These are phyloP conservation scores for Gaeumannomyces sp. DNA, from an alignment of 2,329 filamentous ascomycete genomes.

Conservation along the genomic window DNA sequence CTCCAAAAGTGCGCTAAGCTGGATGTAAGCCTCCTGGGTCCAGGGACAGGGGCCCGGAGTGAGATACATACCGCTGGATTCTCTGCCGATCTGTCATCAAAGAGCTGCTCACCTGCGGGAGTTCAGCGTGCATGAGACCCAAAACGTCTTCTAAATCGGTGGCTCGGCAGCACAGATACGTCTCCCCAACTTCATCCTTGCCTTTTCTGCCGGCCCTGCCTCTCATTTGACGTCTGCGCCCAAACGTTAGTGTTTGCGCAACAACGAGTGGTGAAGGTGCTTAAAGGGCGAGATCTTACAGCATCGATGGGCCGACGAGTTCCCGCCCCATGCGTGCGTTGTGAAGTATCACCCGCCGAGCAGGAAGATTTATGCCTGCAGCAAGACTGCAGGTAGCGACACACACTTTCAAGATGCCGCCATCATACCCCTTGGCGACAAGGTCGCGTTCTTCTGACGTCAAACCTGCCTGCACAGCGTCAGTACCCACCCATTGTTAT, in stretches of 20 bases:
- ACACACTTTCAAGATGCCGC: slow-evolving; percentile 60
- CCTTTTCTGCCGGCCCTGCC: slow-evolving; percentile 72
- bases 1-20: slow-evolving; percentile 63
- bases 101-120: slow-evolving; percentile 64
- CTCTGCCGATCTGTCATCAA: slow-evolving; percentile 39
- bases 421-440: slow-evolving; percentile 64
- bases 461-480: slow-evolving; percentile 49
- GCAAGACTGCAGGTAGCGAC: slow-evolving; percentile 74
- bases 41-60: background rate
- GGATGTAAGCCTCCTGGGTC: slow-evolving; percentile 44
- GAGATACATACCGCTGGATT: slow-evolving; percentile 24
- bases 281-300: slow-evolving; percentile 27
- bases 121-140: slow-evolving; percentile 64
- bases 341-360: slow-evolving; percentile 68
- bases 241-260: background rate
- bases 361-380: slow-evolving; percentile 74
- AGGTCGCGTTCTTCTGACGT: slow-evolving; percentile 71
- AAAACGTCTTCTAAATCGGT: slow-evolving; percentile 63
- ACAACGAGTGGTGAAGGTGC: background rate
- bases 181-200: slow-evolving; percentile 71
- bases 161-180: slow-evolving; percentile 67
- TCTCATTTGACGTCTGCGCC: slow-evolving; percentile 60
- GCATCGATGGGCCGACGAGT: slow-evolving; percentile 70
- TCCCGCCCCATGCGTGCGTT: slow-evolving; percentile 71
- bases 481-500: background rate